phyloP scores from a whole-genome alignment of 306 rosid species.

The Canavalia ensiformis region DNA sequence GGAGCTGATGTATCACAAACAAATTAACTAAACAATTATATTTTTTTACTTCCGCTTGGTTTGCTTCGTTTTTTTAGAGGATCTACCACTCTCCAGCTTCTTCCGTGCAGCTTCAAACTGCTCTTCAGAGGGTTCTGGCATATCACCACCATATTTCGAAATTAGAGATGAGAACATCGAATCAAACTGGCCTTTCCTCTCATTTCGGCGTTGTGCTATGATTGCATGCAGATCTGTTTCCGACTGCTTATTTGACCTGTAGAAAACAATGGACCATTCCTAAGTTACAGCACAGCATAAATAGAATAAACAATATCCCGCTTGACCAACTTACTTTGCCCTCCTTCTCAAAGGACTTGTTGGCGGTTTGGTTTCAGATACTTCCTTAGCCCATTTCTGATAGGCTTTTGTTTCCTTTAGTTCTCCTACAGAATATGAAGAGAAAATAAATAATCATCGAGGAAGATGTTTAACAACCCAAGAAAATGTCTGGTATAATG shows the following conservation, averaged over 20 bases:
- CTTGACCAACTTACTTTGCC: slow-evolving; percentile 60
- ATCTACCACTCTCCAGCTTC: slow-evolving; percentile 70
- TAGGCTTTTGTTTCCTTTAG: slow-evolving; percentile 76
- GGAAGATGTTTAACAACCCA: slow-evolving; percentile 14
- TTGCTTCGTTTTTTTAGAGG: slow-evolving; percentile 69
- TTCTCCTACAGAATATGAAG: slow-evolving; percentile 59
- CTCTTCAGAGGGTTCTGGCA: slow-evolving; percentile 82
- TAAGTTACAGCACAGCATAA: slow-evolving; percentile 6
- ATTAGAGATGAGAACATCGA: slow-evolving; percentile 79
- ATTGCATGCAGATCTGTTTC: slow-evolving; percentile 69
- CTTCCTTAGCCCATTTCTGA: slow-evolving; percentile 78
- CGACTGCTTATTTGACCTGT: slow-evolving; percentile 69
- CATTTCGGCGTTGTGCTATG: slow-evolving; percentile 67
- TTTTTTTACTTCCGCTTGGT: slow-evolving; percentile 68
- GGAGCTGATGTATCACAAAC: slow-evolving; percentile 20
- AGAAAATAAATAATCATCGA: slow-evolving; percentile 26
- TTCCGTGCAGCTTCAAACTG: slow-evolving; percentile 83
- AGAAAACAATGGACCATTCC: slow-evolving; percentile 33
- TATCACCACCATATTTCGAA: slow-evolving; percentile 69
- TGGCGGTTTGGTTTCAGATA: slow-evolving; percentile 81
- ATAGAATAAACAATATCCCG: slow-evolving; percentile 25
- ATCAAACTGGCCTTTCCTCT: slow-evolving; percentile 77
- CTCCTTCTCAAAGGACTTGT: slow-evolving; percentile 75
- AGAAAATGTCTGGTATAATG: slow-evolving; percentile 15
- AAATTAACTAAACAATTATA: slow-evolving; percentile 25